Evolutionary conservation across 1,139 yeast genomes (phyloP), one percentile per base, ranked within the genome.

Genomic region (Saccharomyces hybrid): DNA sequence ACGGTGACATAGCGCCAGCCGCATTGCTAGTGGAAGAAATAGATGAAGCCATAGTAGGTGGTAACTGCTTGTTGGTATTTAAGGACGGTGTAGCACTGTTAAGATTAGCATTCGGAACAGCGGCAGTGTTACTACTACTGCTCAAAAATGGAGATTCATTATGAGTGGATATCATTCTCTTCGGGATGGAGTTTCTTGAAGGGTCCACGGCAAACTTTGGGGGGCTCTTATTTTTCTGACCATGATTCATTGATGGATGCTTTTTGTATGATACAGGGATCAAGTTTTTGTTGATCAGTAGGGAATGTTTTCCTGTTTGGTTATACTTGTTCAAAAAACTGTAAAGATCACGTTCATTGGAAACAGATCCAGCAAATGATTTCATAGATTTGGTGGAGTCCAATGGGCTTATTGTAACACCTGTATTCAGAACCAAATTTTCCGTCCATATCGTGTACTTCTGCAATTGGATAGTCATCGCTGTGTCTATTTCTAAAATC

Each of bases 371-470:
- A 0, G 96, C 95, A 63, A 87, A 75, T 14, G 80, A 74, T 66
- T 84, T 86, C 87, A 91, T 84, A 2, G 96, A 83, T 28, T 77
- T 75, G 41, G 73, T 71, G 1, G 78, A 70, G 48, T 74, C 78
- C 7, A 90, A 74, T 1, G 98, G 98, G 52, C 86, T 76, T 7
- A 91, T 78, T 57, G 88, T 82, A 46, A 90, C 87, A 30, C 97
- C 98, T 25, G 88, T 79, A 64, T 91, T 90, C 74, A 93, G 80
- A 31, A 88, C 79, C 58, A 88, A 77, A 46, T 88, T 88, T 70
- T 93, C 98, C 56, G 84, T 81, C 78, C 90, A 86, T 44, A 93
- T 87, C 5, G 97, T 85, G 67, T 86, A 91, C 68, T 90, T 89
- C 64, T 88, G 95, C 56, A 93, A 75, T 70, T 91, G 97, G 52